Evolutionary conservation across 1,284 basidiomycete genomes (phyloP).

Genomic region (Clitocybe nebularis): DNA sequence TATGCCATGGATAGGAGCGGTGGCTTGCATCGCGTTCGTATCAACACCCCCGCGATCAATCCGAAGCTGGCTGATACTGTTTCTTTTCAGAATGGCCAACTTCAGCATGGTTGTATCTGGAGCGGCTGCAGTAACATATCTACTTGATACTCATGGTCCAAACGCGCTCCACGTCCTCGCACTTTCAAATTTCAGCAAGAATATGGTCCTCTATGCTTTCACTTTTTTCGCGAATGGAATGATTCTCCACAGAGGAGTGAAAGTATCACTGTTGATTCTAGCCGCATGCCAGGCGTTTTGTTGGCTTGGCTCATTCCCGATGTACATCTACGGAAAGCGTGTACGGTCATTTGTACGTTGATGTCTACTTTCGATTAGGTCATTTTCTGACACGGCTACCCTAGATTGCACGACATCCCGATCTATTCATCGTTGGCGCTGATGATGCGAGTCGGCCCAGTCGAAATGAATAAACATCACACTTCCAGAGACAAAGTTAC

Average conservation of each 20-base stretch:
- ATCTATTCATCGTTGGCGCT: conserved; percentile 20
- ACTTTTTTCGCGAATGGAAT: conserved; percentile 45
- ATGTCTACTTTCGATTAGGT: background rate
- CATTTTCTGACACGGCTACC: background rate
- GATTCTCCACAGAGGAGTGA: conserved; percentile 33
- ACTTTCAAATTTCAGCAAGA: conserved; percentile 40
- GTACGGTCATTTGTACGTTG: conserved; percentile 35
- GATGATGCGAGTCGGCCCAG: conserved; percentile 7
- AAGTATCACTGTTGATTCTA: conserved; percentile 34
- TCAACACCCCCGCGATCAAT: background rate
- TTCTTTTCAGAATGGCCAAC: conserved; percentile 27
- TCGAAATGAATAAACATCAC: background rate
- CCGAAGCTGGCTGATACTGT: background rate
- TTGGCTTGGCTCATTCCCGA: conserved; percentile 35
- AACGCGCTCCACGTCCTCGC: conserved; percentile 40
- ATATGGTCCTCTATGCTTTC: conserved; percentile 41
- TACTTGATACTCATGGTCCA: conserved; percentile 38
- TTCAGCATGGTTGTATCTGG: conserved; percentile 39
- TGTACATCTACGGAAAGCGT: conserved; percentile 41
- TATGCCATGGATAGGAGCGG: conserved; percentile 43
- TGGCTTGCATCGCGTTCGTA: conserved; percentile 35
- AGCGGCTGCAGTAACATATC: conserved; percentile 38
- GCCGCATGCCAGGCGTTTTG: conserved; percentile 36
- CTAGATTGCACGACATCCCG: conserved; percentile 30
- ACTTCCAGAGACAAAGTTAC: no score